Conservation (phyloP, 345 rosid genomes). For the Eucalyptus sp. region DNA sequence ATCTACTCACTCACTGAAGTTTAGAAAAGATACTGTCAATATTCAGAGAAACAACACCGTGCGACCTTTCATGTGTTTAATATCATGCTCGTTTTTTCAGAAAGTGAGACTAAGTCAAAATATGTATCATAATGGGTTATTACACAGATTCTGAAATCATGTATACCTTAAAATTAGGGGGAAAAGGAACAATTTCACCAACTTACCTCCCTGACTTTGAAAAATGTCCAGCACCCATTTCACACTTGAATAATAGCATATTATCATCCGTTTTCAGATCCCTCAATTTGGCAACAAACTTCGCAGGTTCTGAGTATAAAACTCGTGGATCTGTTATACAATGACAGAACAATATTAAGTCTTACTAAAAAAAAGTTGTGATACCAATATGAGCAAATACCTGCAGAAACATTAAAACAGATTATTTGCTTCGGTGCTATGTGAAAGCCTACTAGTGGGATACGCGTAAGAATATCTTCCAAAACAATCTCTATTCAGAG, state of each 20-base stretch:
- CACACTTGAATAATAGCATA: constrained; percentile 70
- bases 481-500: not conserved
- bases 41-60: not conserved
- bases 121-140: not conserved
- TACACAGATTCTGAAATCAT: not conserved
- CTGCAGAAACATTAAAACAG: not conserved
- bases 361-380: not conserved
- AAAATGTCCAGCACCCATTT: constrained; percentile 90
- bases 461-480: not conserved
- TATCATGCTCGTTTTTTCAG: not conserved
- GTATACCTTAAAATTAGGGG: not conserved
- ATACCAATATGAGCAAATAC: not conserved
- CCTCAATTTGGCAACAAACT: constrained; percentile 87
- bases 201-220: constrained; percentile 90
- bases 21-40: not conserved
- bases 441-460: not conserved
- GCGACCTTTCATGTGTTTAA: not conserved
- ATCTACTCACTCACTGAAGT: not conserved
- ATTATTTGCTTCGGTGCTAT: not conserved
- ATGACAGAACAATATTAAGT: not conserved
- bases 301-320: constrained; percentile 87
- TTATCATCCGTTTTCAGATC: constrained; percentile 72
- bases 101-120: not conserved
- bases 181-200: not conserved
- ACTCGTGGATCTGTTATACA: constrained; percentile 66